Percentiles rank a stretch among this genome's conserved stretches.
Evolutionary conservation across 768 basidiomycete species (phyloP).

Genomic region (Trametes cinnabarina): DNA sequence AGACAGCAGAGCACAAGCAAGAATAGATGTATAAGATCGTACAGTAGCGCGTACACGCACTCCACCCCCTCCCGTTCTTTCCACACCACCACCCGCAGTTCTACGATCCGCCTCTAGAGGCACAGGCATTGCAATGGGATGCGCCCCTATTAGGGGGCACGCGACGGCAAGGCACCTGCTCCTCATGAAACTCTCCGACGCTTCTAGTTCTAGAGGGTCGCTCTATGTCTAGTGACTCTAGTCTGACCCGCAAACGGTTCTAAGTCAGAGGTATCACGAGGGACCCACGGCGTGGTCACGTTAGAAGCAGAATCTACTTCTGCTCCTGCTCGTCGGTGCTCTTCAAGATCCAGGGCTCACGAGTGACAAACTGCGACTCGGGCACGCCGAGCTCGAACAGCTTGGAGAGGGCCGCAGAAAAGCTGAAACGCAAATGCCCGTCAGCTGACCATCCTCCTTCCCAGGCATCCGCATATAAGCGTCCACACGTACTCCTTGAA

Average conservation of each 20-base stretch:
- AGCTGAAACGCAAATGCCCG: conserved; percentile 46
- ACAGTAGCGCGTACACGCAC: conserved; percentile 1
- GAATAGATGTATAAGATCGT: conserved; percentile 4
- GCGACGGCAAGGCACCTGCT: too few species aligned
- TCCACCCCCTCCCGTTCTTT: not conserved
- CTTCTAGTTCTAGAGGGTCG: conserved; percentile 5
- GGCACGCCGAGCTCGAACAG: conserved; percentile 96
- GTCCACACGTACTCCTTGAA: conserved; percentile 80
- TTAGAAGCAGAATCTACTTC: conserved; percentile 25
- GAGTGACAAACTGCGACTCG: conserved; percentile 62
- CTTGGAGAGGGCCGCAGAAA: conserved; percentile 71
- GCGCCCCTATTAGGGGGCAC: too few species aligned
- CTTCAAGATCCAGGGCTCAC: conserved; percentile 78
- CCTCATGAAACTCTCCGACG: not conserved
- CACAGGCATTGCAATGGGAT: not conserved
- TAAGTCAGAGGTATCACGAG: not conserved
- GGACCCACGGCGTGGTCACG: not conserved
- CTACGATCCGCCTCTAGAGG: not conserved
- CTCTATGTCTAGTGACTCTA: conserved; percentile 20
- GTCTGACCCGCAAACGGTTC: not conserved
- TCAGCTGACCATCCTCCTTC: not conserved
- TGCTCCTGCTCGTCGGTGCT: conserved; percentile 42
- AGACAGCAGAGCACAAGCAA: not conserved
- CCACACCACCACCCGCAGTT: not conserved
- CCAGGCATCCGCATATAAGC: not conserved